phyloP scores from a whole-genome alignment of 371 early-diverging fungal species.

The Mucor racemosus region DNA sequence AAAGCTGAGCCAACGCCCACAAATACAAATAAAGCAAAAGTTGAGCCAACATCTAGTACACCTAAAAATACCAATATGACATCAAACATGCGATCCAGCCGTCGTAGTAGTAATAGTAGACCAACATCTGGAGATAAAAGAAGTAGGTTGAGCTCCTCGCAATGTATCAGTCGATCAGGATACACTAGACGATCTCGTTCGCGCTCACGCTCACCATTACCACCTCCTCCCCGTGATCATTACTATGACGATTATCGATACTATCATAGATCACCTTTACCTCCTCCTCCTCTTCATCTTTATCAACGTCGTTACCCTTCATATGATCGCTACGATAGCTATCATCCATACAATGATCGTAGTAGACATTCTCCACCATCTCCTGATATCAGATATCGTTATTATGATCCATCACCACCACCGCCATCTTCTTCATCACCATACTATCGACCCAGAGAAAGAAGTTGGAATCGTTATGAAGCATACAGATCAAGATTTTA shows the following conservation, averaged over 20 bases:
- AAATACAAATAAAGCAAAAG: neutral
- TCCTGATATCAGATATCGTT: neutral
- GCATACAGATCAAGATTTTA: neutral
- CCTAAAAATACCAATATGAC: neutral
- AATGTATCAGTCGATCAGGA: neutral
- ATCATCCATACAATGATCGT: neutral
- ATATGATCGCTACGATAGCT: neutral
- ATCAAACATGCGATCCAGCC: neutral
- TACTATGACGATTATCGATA: neutral
- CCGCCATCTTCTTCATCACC: conserved; percentile 1
- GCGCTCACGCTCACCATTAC: neutral
- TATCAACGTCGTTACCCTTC: neutral
- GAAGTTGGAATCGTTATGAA: neutral
- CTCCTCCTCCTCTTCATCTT: neutral
- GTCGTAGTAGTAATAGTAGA: neutral
- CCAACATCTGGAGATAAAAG: neutral
- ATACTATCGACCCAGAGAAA: neutral
- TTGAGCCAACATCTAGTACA: neutral
- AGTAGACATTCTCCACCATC: neutral
- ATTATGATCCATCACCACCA: neutral
- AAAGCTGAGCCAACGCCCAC: neutral
- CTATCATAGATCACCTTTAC: neutral
- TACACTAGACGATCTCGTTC: neutral
- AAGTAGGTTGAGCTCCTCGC: neutral
- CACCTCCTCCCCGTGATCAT: neutral